Evolutionary conservation across 2,329 filamentous ascomycete species (phyloP), one percentile per base, ranked within the genome.

Genomic region (Polytolypa hystricis): DNA sequence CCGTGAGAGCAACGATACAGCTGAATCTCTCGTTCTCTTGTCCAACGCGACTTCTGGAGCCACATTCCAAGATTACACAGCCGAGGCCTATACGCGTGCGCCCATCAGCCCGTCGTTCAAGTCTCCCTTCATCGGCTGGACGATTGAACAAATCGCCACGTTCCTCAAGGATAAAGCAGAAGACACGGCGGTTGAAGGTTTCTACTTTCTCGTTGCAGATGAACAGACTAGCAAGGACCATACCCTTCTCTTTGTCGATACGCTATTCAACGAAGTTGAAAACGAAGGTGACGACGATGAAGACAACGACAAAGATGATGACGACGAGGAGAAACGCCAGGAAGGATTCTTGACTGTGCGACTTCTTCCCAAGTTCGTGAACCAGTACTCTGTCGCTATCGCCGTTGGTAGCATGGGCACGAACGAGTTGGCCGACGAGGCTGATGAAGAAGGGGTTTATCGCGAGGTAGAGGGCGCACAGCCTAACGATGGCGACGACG

Each of bases 401-500:
- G 15, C 14, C 8, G 14, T 30, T 15, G 28, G 28, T 9, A 9
- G 9, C 14, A 30, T 30, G 28, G 28, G 28, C 8, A 15, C 28
- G 14, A 30, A 30, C 15, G 28, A 30, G 28, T 15, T 30, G 14
- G 9, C 8, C 9, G 14, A 15, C 14, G 28, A 30, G 8, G 14
- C 14, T 8, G 28, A 30, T 14, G 28, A 30, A 15, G 28, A 30
- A 8, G 28, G 28, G 14, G 28, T 30, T 15, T 30, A 30, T 33
- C 14, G 31, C 31, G 14, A n/a, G n/a, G n/a, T n/a, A n/a, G n/a
- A n/a, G n/a, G n/a, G n/a, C n/a, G n/a, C n/a, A n/a, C n/a, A n/a
- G n/a, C n/a, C n/a, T n/a, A n/a, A n/a, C n/a, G n/a, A n/a, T n/a
- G n/a, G n/a, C n/a, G n/a, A n/a, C n/a, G n/a, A n/a, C n/a, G n/a